A percentile compares a stretch with the other conserved stretches of the same genome.
phyloP scores from a whole-genome alignment of 192 early-diverging fungal genomes.

The Irineochytrium annulatum region DNA sequence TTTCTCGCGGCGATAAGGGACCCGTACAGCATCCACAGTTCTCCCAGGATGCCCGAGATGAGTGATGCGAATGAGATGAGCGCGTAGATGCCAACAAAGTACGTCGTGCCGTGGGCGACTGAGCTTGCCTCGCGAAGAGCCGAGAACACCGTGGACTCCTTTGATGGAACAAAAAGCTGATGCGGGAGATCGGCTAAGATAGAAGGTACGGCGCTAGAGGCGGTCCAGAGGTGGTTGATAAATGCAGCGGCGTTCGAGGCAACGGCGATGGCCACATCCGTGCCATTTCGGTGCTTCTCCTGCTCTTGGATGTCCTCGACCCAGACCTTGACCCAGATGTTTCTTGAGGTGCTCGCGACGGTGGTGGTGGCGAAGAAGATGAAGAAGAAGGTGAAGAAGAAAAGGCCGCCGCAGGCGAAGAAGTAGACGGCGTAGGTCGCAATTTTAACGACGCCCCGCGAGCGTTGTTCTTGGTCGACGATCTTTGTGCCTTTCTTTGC shows the following conservation, averaged over 20 bases:
- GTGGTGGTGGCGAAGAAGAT: constrained; percentile 14
- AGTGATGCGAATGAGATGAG: constrained; percentile 22
- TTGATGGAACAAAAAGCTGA: neutral
- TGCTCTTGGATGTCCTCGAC: constrained; percentile 22
- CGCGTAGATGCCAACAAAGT: constrained; percentile 32
- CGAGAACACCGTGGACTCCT: neutral
- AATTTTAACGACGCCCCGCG: constrained; percentile 39
- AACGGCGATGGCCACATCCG: neutral
- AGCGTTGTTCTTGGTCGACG: constrained; percentile 42
- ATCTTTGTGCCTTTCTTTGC: constrained; percentile 37
- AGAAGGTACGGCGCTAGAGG: neutral
- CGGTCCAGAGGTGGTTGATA: neutral
- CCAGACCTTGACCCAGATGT: constrained; percentile 37
- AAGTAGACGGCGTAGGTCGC: constrained; percentile 43
- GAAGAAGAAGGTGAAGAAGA: constrained; percentile 19
- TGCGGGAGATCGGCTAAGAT: neutral
- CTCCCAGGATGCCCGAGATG: constrained; percentile 16
- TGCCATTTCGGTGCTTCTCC: neutral
- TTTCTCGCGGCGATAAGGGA: constrained; percentile 10
- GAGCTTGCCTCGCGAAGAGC: neutral
- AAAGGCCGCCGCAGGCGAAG: constrained; percentile 37
- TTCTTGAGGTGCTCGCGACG: constrained; percentile 14
- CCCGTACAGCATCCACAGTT: constrained; percentile 18
- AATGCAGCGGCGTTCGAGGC: neutral
- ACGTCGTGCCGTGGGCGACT: neutral